Base-by-base conservation (phyloP, 2,329 filamentous ascomycete species). In the Fusarium zealandicum region DNA sequence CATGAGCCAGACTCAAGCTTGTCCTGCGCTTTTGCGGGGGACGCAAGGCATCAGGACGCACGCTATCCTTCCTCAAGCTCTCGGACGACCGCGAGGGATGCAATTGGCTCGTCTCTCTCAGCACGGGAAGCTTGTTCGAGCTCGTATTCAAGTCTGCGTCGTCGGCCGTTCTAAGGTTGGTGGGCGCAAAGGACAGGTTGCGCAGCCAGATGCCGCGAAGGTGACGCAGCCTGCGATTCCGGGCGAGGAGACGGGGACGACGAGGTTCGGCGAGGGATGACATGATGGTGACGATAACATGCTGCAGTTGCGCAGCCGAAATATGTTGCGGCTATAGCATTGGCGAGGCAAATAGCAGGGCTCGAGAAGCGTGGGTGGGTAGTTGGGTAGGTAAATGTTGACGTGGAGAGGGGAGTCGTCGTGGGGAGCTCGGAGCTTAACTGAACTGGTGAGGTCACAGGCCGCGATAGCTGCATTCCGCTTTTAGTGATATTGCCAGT, bases 181-280 rank as follows among this genome's bases (percentile, higher is more conserved):
- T 53, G 79, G 77, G 59, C 78, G 79, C 79, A 63, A 96, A 87
- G 57, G 86, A 87, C 36, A 97, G 80, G 73, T 97, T 97, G 52
- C 93, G 90, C 44, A 97, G 78, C 50, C 90, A 93, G 65, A 98
- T 85, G 63, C 91, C 92, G 67, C 90, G 88, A 5, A 97, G 82
- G 78, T 97, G 93, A 48, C 93, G 87, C 46, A 98, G 81, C 72
- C 89, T 92, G 72, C 92, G 90, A 73, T 96, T 97, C 81, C 95
- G 83, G 14, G 84, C 77, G 25, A 86, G 75, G 58, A 88, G 77
- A 35, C 81, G 77, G 33, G 83, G 81, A 33, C 79, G 76, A 38
- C 73, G 72, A 27, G 70, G 70, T 64, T 75, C 73, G 52, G 71
- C 68, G 54, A 75, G 65, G 55, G 70, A 65, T 39, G 73, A 74